A percentile compares a stretch with the other conserved stretches of the same genome.
These are phyloP conservation scores for Bacidia rubella DNA, from an alignment of 495 filamentous ascomycete species.

Conservation along the genomic window DNA sequence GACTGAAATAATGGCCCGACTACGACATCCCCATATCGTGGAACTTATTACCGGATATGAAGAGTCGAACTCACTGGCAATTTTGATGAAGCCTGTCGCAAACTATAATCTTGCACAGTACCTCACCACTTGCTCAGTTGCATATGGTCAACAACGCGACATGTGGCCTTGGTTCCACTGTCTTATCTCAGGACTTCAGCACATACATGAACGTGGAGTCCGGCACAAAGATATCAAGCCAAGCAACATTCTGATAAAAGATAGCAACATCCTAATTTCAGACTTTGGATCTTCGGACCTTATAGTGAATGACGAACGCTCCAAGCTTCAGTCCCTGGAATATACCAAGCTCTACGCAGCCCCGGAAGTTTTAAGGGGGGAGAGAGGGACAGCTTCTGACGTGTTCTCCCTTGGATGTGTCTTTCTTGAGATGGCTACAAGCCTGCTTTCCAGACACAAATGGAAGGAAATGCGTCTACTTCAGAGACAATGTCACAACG, in stretches of 20 bases:
- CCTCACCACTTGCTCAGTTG: background rate
- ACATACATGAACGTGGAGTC: background rate
- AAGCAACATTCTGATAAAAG: background rate
- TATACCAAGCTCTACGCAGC: conserved; percentile 2
- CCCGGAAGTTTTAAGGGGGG: background rate
- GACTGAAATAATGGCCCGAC: background rate
- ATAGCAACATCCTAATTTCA: background rate
- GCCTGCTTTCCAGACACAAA: background rate
- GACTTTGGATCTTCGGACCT: background rate
- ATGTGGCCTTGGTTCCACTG: background rate
- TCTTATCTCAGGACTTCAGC: background rate
- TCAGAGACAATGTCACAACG: background rate
- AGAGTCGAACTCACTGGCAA: background rate
- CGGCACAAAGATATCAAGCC: conserved; percentile 1
- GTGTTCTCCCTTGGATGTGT: conserved; percentile 2
- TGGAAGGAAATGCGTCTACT: background rate
- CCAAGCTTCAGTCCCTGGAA: background rate
- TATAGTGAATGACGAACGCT: background rate
- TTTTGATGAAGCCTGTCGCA: background rate
- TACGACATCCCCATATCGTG: conserved; percentile 1
- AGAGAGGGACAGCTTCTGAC: background rate
- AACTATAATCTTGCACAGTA: conserved; percentile 3
- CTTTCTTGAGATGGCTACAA: conserved; percentile 2
- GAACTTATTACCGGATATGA: background rate
- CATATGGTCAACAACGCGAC: background rate